Evolutionary conservation across 495 filamentous ascomycete species (phyloP), one percentile per base, ranked within the genome.

Genomic region (Elaphomyces granulatus): DNA sequence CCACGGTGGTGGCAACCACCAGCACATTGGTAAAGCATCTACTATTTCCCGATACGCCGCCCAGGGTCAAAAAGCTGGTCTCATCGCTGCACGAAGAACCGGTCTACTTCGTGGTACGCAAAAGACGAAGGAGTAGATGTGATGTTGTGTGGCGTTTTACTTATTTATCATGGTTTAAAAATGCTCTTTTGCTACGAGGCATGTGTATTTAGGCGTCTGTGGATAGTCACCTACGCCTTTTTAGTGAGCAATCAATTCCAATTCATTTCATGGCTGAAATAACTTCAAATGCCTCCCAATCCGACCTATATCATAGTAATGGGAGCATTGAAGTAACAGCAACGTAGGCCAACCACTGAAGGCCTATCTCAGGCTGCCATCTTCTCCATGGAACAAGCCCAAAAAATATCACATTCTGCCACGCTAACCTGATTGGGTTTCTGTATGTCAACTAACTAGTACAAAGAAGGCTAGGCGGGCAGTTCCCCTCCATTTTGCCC

Each of bases 1-100:
- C 72, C 90, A 98, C 83, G 90, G 90, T 82, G 82, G 83, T 88
- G 90, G 90, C 94, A 99, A 99, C 75, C 90, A 99, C 72, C 90
- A 99, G 76, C 90, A 99, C 73, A 99, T 99, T 59, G 90, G 90
- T 81, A 96, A 96, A 74, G 92, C 90, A 45, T 96, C 92, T 30
- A 99, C 90, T 51, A 99, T 99, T 71, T 94, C 85, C 49, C 81
- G 90, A 63, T 94, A 87, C 71, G 90, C 90, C 47, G 81, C 80
- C 60, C 82, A 84, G 66, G 90, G 90, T 83, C 90, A 99, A 77
- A 99, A 99, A 77, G 92, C 92, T 60, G 90, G 90, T 94, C 86
- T 95, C 60, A 99, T 99, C 73, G 90, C 90, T 64, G 90, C 90
- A 66, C 75, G 90, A 68, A 79, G 90, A 74, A 99, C 90, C 60